These are phyloP conservation scores for Jamesozyma rosinii DNA, from an alignment of 805 yeast genomes.

Conservation along the genomic window DNA sequence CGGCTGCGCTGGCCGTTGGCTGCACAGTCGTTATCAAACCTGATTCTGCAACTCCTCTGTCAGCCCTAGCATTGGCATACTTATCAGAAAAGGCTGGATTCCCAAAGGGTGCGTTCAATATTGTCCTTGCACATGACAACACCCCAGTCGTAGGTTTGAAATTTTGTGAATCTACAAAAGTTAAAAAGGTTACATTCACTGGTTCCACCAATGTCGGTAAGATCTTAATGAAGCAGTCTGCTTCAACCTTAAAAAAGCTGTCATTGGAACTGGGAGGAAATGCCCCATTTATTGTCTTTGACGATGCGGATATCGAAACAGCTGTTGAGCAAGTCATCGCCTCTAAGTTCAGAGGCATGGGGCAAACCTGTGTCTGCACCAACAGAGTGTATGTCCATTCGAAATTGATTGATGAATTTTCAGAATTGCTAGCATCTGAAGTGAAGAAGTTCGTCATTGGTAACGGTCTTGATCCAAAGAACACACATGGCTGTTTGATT, in stretches of 20 bases:
- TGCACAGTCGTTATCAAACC: constrained; percentile 55
- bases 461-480: constrained; percentile 42
- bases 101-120: constrained; percentile 49
- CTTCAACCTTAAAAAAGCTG: constrained; percentile 50
- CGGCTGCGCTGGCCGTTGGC: constrained; percentile 59
- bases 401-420: constrained; percentile 41
- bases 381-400: constrained; percentile 50
- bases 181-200: constrained; percentile 53
- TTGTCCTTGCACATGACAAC: constrained; percentile 40
- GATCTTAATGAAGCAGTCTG: constrained; percentile 46
- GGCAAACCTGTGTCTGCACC: constrained; percentile 61
- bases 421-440: constrained; percentile 35
- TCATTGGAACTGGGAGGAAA: constrained; percentile 62
- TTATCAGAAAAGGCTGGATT: constrained; percentile 52
- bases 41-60: constrained; percentile 52
- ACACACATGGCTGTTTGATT: constrained; percentile 51
- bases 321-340: constrained; percentile 47
- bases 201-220: constrained; percentile 59
- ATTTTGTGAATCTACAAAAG: constrained; percentile 39
- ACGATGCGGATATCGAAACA: constrained; percentile 48
- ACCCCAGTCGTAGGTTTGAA: constrained; percentile 47
- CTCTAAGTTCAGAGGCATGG: constrained; percentile 51
- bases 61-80: constrained; percentile 48
- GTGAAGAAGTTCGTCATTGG: constrained; percentile 45
- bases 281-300: constrained; percentile 54